A percentile compares a stretch with the other conserved stretches of the same genome.
These are phyloP conservation scores for Magnolia kwangsiensis DNA, from an alignment of 164 flowering plant species.

Conservation along the genomic window DNA sequence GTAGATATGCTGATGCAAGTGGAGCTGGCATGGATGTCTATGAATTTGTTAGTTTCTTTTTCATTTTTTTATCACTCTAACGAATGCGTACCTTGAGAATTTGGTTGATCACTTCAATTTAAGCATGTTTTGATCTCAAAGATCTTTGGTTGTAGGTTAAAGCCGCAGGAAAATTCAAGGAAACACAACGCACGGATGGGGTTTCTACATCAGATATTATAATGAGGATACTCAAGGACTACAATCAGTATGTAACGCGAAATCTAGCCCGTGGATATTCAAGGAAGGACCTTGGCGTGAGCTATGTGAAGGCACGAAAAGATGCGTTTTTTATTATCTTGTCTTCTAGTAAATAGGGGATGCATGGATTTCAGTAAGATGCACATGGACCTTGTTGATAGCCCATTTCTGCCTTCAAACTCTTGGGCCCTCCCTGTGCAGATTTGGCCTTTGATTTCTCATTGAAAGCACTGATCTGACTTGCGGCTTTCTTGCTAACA, in stretches of 20 bases:
- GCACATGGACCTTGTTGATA: not conserved
- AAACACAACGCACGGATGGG: constrained; percentile 80
- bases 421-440: not conserved
- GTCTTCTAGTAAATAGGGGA: not conserved
- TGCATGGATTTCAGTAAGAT: not conserved
- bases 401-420: not conserved
- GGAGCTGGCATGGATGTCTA: constrained; percentile 27
- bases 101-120: not conserved
- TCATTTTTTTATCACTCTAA: not conserved
- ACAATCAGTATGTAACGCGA: constrained; percentile 90
- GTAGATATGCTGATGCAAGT: constrained; percentile 28
- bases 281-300: constrained; percentile 89
- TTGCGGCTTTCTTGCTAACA: constrained; percentile 19
- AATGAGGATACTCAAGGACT: constrained; percentile 93
- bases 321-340: not conserved
- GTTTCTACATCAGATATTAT: constrained; percentile 85
- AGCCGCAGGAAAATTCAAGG: constrained; percentile 67
- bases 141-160: constrained; percentile 47
- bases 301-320: constrained; percentile 79
- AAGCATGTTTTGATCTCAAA: not conserved
- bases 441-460: not conserved
- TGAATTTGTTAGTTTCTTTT: constrained; percentile 20
- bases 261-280: constrained; percentile 94
- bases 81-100: not conserved
- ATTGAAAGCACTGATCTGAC: constrained; percentile 10